A percentile compares a stretch with the other conserved stretches of the same genome.
These are phyloP conservation scores for Lophium mytilinum DNA, from an alignment of 495 filamentous ascomycete genomes.

Conservation along the genomic window DNA sequence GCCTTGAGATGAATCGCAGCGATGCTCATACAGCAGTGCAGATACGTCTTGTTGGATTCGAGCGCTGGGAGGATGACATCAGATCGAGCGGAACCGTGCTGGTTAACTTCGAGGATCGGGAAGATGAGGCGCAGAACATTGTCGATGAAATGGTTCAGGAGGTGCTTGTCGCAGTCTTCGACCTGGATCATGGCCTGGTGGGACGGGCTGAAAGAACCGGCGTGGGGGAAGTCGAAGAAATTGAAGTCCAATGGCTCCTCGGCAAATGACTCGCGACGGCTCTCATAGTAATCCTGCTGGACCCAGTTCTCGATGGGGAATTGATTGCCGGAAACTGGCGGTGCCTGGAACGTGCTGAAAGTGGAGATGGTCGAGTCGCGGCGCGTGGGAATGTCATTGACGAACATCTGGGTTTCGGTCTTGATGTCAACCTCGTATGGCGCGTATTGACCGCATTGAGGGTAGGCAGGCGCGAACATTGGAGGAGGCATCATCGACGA, in stretches of 20 bases:
- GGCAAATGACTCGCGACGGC: slow-evolving; percentile 49
- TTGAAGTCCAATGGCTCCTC: slow-evolving; percentile 63
- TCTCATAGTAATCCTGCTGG: slow-evolving; percentile 61
- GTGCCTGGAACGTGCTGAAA: slow-evolving; percentile 78
- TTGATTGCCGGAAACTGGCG: slow-evolving; percentile 52
- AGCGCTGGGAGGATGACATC: slow-evolving; percentile 78
- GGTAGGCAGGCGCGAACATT: slow-evolving; percentile 29
- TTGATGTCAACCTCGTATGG: slow-evolving; percentile 94
- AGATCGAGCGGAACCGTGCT: slow-evolving; percentile 65
- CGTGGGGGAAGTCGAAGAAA: slow-evolving; percentile 66
- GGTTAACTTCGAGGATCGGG: slow-evolving; percentile 82
- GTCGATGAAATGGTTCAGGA: slow-evolving; percentile 88
- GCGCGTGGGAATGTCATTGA: slow-evolving; percentile 79
- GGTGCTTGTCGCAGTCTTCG: slow-evolving; percentile 76
- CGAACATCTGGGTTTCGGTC: slow-evolving; percentile 88
- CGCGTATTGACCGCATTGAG: slow-evolving; percentile 45
- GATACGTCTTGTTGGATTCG: slow-evolving; percentile 83
- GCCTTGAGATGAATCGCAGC: slow-evolving; percentile 91
- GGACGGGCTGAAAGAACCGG: slow-evolving; percentile 42
- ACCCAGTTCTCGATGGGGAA: slow-evolving; percentile 66
- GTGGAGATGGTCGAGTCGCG: slow-evolving; percentile 78
- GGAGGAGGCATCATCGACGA: slow-evolving; percentile 33
- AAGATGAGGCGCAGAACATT: slow-evolving; percentile 84
- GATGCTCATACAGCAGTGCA: slow-evolving; percentile 94
- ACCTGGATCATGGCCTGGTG: slow-evolving; percentile 69